Conservation (phyloP, 176 grass and related monocot species). For the Leersia perrieri region DNA sequence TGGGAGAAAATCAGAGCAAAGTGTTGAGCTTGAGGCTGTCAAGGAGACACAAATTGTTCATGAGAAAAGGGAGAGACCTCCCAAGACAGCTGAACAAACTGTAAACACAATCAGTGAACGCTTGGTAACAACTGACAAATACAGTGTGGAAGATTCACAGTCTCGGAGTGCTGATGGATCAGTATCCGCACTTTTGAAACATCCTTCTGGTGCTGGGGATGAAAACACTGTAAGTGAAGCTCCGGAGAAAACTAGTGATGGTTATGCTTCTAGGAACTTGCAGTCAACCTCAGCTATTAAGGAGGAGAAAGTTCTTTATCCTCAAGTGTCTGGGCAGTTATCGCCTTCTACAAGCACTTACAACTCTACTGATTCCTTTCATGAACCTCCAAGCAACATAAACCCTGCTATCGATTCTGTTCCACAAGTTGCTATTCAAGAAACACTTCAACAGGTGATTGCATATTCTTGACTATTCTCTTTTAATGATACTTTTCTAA, state of each 20-base stretch:
- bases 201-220: slow-evolving; percentile 28
- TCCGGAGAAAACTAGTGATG: slow-evolving; percentile 31
- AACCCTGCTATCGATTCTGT: slow-evolving; percentile 41
- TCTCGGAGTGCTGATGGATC: slow-evolving; percentile 30
- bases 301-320: slow-evolving; percentile 49
- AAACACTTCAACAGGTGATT: slow-evolving; percentile 72
- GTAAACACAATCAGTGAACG: slow-evolving; percentile 37
- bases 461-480: neutral
- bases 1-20: slow-evolving; percentile 39
- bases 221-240: slow-evolving; percentile 46
- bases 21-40: slow-evolving; percentile 37
- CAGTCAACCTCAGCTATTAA: slow-evolving; percentile 38
- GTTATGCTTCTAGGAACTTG: slow-evolving; percentile 32
- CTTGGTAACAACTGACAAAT: slow-evolving; percentile 42
- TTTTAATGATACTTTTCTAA: slow-evolving; percentile 7
- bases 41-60: slow-evolving; percentile 52
- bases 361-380: slow-evolving; percentile 47
- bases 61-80: slow-evolving; percentile 43
- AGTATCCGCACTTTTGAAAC: slow-evolving; percentile 11
- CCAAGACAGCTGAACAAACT: slow-evolving; percentile 32
- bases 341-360: slow-evolving; percentile 46
- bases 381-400: slow-evolving; percentile 45
- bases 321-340: slow-evolving; percentile 42
- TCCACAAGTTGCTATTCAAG: slow-evolving; percentile 57
- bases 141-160: slow-evolving; percentile 46